Conservation (phyloP, 805 yeast species). For the Nakazawaea peltata region DNA sequence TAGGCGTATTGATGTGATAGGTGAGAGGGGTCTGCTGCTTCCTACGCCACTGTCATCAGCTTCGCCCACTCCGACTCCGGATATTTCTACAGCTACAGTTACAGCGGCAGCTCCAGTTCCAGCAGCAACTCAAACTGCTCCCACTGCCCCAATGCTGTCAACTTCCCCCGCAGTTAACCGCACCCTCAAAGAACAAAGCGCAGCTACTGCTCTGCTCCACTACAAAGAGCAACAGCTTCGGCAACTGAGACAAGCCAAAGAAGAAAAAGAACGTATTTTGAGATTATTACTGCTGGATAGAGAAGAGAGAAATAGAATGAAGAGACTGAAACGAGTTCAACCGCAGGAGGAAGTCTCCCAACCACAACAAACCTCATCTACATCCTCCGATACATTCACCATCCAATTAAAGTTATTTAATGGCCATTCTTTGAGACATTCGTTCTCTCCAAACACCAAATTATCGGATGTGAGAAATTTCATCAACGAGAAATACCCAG, state of each 20-base stretch:
- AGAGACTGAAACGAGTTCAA: background rate
- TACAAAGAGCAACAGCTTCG: conserved; percentile 30
- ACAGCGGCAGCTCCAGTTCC: conserved; percentile 2
- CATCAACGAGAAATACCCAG: conserved; percentile 41
- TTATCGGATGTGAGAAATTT: conserved; percentile 54
- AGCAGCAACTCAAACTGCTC: conserved; percentile 1
- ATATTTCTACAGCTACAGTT: no score
- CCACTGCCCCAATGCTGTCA: conserved; percentile 8
- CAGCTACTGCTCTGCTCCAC: conserved; percentile 27
- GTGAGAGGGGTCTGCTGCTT: no score
- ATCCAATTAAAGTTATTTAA: conserved; percentile 51
- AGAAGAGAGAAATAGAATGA: conserved; percentile 39
- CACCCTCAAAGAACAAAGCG: conserved; percentile 32
- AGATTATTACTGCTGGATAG: conserved; percentile 45
- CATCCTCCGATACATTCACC: no score
- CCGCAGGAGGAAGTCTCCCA: conserved; percentile 6
- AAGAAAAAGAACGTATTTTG: conserved; percentile 50
- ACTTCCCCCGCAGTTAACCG: background rate
- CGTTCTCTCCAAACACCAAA: conserved; percentile 36
- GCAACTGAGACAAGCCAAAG: conserved; percentile 27
- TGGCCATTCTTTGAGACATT: conserved; percentile 48
- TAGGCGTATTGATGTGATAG: conserved; percentile 15
- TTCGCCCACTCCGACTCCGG: no score
- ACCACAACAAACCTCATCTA: no score
- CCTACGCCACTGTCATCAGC: no score